These are phyloP conservation scores for Epichloe hybrida DNA, from an alignment of 2,329 filamentous ascomycete species.

Conservation along the genomic window DNA sequence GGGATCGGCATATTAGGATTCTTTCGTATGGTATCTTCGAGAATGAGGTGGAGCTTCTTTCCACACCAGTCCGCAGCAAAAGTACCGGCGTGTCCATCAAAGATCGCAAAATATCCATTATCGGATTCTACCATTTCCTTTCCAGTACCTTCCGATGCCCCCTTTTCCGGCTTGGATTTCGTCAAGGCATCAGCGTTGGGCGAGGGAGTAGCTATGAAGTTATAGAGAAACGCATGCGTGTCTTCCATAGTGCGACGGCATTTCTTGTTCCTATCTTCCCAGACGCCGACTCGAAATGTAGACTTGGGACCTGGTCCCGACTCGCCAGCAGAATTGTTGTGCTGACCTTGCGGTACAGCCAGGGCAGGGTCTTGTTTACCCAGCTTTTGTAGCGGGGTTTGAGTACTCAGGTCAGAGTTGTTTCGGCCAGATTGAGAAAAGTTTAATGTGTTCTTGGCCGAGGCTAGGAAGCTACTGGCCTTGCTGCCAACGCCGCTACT, in stretches of 20 bases:
- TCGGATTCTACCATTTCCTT: constrained; percentile 73
- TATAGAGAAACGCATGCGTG: constrained; percentile 95
- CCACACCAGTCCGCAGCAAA: constrained; percentile 99
- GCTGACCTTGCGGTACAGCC: constrained; percentile 75
- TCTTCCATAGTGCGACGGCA: constrained; percentile 99
- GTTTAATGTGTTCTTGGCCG: constrained; percentile 73
- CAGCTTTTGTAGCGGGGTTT: constrained; percentile 57
- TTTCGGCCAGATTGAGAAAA: constrained; percentile 41
- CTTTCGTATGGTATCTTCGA: constrained; percentile 85
- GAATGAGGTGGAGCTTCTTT: constrained; percentile 87
- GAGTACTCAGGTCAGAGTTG: constrained; percentile 27
- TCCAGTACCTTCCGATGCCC: constrained; percentile 15
- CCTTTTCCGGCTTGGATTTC: constrained; percentile 27
- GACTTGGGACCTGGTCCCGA: constrained; percentile 79
- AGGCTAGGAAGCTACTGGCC: constrained; percentile 78
- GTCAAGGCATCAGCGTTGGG: constrained; percentile 31
- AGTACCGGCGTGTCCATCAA: constrained; percentile 92
- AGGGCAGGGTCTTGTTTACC: constrained; percentile 72
- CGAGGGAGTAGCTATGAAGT: constrained; percentile 80
- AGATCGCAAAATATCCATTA: constrained; percentile 98
- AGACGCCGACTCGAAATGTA: constrained; percentile 90
- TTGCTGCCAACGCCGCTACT: constrained; percentile 76
- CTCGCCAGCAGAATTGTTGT: constrained; percentile 95
- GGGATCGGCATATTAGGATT: constrained; percentile 85
- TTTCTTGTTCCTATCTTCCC: constrained; percentile 97